Conservation (phyloP, 306 rosid genomes). For the Castanea mollissima region DNA sequence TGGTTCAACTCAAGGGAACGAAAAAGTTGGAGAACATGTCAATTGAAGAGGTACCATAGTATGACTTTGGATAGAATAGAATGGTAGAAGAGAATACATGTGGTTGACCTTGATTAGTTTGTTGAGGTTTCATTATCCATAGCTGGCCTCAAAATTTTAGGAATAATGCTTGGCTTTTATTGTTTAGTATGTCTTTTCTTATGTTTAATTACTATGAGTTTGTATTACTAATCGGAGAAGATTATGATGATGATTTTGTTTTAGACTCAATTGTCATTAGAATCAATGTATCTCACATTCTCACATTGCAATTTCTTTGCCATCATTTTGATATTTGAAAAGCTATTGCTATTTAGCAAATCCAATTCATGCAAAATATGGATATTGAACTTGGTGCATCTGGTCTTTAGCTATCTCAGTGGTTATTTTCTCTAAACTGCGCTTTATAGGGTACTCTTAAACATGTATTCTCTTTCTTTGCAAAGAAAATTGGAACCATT, state of each 20-base stretch:
- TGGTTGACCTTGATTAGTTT: too few relatives aligned
- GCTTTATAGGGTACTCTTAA: not conserved
- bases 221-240: too few relatives aligned
- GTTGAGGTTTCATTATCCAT: too few relatives aligned
- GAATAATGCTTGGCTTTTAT: too few relatives aligned
- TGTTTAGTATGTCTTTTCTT: too few relatives aligned
- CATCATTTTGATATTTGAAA: not conserved
- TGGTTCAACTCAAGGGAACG: not conserved
- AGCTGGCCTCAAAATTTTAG: too few relatives aligned
- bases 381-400: not conserved
- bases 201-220: not conserved
- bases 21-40: not conserved
- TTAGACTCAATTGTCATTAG: not conserved
- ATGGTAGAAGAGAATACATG: too few relatives aligned
- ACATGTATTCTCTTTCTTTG: not conserved
- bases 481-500: not conserved
- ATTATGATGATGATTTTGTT: not conserved
- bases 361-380: not conserved
- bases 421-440: not conserved
- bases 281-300: not conserved
- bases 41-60: too few relatives aligned
- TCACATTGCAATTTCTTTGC: not conserved
- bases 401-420: not conserved
- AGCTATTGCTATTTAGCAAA: not conserved
- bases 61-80: too few relatives aligned